Evolutionary conservation across 2,329 filamentous ascomycete genomes (phyloP), one percentile per base, ranked within the genome.

Genomic region (Penicillium sp.): DNA sequence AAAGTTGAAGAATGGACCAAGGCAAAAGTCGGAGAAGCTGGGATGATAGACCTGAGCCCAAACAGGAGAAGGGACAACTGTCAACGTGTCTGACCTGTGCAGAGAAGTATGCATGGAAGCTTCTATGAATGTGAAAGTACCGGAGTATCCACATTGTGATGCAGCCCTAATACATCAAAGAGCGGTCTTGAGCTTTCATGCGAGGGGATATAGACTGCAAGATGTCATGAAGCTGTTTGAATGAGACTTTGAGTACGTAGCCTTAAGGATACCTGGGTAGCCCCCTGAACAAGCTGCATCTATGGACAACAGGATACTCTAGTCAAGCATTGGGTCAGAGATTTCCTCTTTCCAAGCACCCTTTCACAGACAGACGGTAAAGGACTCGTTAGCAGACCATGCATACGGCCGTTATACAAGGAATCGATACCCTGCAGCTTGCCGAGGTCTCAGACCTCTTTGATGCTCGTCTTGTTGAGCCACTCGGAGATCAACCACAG

Each of bases 31-130:
- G 50, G 48, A 42, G 26, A 46, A 48, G 38, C 42, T 46, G 28
- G 31, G 40, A 47, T 28, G 40, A 47, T 28, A 49, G 34, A 39
- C 40, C 42, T 42, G 37, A 42, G 6, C 20, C 39, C 14, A 5
- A 42, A 27, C 22, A 47, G 37, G 18, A 40, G 14, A 37, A 41
- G 40, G 48, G 16, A 8, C 34, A 26, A 44, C 51, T 53, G 49
- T 51, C 44, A 53, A 60, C 45, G 49, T 57, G 58, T 56, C 52
- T 42, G 46, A 48, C 22, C 41, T 38, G 54, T 64, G 60, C 64
- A 66, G 50, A 60, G 63, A 67, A 67, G 57, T 42, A 49, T 62
- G 58, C 57, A 60, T 62, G 51, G 64, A 67, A 66, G 43, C 13
- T 65, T 65, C 60, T 57, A 52, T 60, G 50, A 50, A 14, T 29